Evolutionary conservation across 169 alveolate genomes (phyloP).

Genomic region (Eimeria acervulina): DNA sequence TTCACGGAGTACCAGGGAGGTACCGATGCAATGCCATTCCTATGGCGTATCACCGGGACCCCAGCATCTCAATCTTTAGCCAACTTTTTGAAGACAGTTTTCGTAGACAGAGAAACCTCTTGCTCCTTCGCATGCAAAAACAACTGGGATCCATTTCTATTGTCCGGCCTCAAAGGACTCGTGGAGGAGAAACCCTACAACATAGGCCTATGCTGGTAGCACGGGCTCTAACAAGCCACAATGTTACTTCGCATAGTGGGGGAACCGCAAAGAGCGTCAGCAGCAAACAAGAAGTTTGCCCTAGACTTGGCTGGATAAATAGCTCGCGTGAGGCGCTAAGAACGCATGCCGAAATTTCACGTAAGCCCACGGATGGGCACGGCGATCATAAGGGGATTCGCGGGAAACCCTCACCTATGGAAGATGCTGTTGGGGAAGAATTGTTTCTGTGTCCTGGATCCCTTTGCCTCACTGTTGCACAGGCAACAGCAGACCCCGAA

Average conservation of each 20-base stretch:
- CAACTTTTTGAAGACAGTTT: constrained; percentile 68
- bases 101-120: constrained; percentile 19
- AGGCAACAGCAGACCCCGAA: neutral
- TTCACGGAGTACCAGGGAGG: constrained; percentile 21
- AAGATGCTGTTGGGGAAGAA: neutral
- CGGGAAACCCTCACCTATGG: neutral
- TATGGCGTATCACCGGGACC: constrained; percentile 72
- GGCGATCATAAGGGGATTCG: neutral
- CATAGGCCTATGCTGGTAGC: neutral
- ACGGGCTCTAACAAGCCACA: neutral
- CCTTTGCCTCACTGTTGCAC: neutral
- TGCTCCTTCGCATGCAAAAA: constrained; percentile 24
- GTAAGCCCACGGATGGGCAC: neutral
- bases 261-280: neutral
- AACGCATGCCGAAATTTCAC: neutral
- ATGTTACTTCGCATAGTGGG: neutral
- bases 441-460: neutral
- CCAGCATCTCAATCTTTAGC: constrained; percentile 53
- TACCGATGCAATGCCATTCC: constrained; percentile 53
- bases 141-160: neutral
- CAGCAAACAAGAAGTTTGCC: neutral
- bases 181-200: neutral
- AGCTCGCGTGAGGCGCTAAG: neutral
- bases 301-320: neutral
- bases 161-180: neutral